Conservation (phyloP, 2,329 filamentous ascomycete genomes). For the Fusarium metavorans region DNA sequence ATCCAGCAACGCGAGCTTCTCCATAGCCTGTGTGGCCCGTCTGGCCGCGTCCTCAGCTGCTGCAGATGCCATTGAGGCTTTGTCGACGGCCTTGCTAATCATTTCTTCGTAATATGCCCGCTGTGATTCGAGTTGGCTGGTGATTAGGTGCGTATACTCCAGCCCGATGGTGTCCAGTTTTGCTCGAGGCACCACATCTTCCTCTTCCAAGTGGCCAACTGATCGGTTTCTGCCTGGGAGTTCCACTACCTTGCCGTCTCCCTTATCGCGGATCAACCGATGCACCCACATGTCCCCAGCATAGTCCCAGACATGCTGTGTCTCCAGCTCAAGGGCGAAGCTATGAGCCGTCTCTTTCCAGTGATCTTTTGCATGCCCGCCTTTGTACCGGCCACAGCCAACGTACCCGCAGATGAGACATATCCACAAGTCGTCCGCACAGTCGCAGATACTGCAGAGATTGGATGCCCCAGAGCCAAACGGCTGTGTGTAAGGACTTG, state of each 20-base stretch:
- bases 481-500: conserved; percentile 64
- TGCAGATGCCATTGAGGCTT: conserved; percentile 79
- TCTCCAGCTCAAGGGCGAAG: conserved; percentile 92
- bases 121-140: conserved; percentile 92
- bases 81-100: conserved; percentile 88
- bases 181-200: conserved; percentile 77
- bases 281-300: conserved; percentile 96
- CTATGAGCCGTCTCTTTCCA: conserved; percentile 91
- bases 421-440: conserved; percentile 88
- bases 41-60: conserved; percentile 72
- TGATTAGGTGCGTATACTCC: conserved; percentile 95
- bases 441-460: conserved; percentile 85
- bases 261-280: conserved; percentile 92
- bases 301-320: conserved; percentile 98
- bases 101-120: conserved; percentile 94
- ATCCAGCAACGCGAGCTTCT: conserved; percentile 65
- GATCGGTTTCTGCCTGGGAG: conserved; percentile 70
- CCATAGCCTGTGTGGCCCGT: conserved; percentile 61
- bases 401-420: conserved; percentile 94
- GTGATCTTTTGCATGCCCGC: conserved; percentile 91
- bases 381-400: conserved; percentile 94
- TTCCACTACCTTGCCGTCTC: conserved; percentile 92
- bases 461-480: conserved; percentile 73
- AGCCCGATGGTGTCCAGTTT: conserved; percentile 83
- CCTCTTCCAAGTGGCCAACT: conserved; percentile 56